Base-by-base conservation (phyloP, 225 moss, liverwort and hornwort species). In the Marchantia paleacea region DNA sequence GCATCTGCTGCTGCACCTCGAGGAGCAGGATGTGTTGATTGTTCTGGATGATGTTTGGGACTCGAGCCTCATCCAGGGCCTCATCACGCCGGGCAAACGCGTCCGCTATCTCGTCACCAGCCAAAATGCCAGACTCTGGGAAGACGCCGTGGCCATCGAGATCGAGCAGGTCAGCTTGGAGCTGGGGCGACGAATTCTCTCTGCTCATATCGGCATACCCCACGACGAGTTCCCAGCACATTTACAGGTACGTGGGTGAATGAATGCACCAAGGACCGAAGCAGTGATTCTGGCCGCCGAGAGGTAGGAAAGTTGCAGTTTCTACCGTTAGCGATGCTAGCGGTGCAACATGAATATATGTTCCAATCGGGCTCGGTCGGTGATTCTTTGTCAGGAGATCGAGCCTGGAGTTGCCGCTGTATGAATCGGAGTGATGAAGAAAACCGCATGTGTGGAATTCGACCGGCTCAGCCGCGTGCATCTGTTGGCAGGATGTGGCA, bases 21-120 rank as follows among this genome's bases (percentile, higher is more conserved):
- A 75, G 3, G 74, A 82, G 52, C 60, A 64, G n/a, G 69, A 69
- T 26, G 73, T n/a, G 66, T 69, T 82, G 25, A 80, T 85, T 28
- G 76, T 85, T 52, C 55, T 85, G 28, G 85, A 85, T 20, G 85
- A 85, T 58, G 85, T 85, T 13, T 82, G 75, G 79, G 78, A 85
- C 9, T 28, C 79, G 3, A 8, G 68, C 48, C 39, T 85, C 28
- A 18, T 85, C 7, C 74, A 85, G 54, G 24, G 30, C 60, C 53
- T 85, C 52, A 26, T 82, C 25, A 30, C 74, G 15, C 79, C 82
- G 19, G 80, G 82, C 12, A 82, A 49, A 1, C n/a, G 31, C 4
- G 69, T 82, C 25, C 79, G 75, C 55, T 85, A 73, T 82, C 76
- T 85, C 0, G 80, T 85, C 0, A 85, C 85, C 10, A 71, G 82